These are phyloP conservation scores for Tylopilus sp. DNA, from an alignment of 1,284 basidiomycete species.

Conservation along the genomic window DNA sequence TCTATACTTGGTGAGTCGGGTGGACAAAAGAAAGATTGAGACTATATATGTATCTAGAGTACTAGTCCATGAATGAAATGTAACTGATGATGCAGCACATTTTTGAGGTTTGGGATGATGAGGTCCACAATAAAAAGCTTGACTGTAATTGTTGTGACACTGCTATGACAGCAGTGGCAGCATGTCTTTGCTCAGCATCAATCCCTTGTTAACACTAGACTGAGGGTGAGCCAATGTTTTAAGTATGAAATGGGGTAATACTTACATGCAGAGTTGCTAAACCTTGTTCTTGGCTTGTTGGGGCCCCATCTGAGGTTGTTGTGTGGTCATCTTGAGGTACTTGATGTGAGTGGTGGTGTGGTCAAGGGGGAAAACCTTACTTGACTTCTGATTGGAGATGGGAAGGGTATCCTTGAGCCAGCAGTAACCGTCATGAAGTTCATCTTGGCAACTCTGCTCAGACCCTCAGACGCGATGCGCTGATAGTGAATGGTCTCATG, in stretches of 20 bases:
- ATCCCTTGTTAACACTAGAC: constrained; percentile 67
- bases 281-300: background rate
- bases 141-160: constrained; percentile 38
- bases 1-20: no score
- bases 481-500: background rate
- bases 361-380: no score
- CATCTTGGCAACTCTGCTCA: background rate
- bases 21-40: no score
- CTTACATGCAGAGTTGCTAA: background rate
- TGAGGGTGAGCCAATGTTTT: background rate
- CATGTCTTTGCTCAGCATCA: constrained; percentile 50
- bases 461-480: background rate
- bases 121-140: constrained; percentile 43
- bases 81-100: constrained; percentile 22
- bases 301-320: background rate
- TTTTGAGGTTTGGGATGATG: constrained; percentile 18
- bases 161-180: constrained; percentile 50
- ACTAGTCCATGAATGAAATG: constrained; percentile 35
- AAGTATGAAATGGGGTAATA: background rate
- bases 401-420: background rate
- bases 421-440: background rate
- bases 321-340: background rate
- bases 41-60: no score
- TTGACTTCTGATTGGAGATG: background rate
- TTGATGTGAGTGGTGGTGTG: background rate